These are phyloP conservation scores for Leishmania braziliensis DNA, from an alignment of 208 protist species.

Conservation along the genomic window DNA sequence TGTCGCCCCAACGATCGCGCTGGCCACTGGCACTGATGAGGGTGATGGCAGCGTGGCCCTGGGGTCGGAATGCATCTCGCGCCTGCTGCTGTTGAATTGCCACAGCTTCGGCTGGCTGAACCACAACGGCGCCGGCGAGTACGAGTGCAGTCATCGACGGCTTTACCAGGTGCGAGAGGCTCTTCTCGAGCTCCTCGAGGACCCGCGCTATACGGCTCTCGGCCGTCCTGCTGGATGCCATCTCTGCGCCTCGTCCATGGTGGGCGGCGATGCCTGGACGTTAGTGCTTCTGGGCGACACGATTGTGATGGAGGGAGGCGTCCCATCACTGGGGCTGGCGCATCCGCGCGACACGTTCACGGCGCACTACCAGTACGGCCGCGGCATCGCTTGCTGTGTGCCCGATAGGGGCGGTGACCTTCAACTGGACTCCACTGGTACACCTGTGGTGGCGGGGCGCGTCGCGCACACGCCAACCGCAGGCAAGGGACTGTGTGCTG, in stretches of 20 bases:
- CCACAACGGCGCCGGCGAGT: slow-evolving; percentile 44
- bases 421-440: background rate
- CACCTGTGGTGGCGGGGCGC: slow-evolving; percentile 1
- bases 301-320: slow-evolving; percentile 67
- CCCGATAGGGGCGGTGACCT: slow-evolving; percentile 18
- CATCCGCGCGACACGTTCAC: slow-evolving; percentile 32
- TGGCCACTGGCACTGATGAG: background rate
- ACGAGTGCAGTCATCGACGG: slow-evolving; percentile 44
- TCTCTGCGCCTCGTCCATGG: slow-evolving; percentile 13
- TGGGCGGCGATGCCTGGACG: slow-evolving; percentile 29
- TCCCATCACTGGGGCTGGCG: slow-evolving; percentile 51
- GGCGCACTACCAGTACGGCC: slow-evolving; percentile 60
- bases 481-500: slow-evolving; percentile 3
- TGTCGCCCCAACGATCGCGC: background rate
- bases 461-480: background rate
- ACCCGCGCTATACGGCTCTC: slow-evolving; percentile 33
- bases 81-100: slow-evolving; percentile 69
- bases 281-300: slow-evolving; percentile 57
- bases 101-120: slow-evolving; percentile 68
- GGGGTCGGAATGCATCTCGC: slow-evolving; percentile 24
- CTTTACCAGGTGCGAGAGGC: slow-evolving; percentile 40
- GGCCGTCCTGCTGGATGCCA: slow-evolving; percentile 28
- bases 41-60: background rate
- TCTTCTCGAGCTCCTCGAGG: slow-evolving; percentile 29
- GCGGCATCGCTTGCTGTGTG: slow-evolving; percentile 62